Base-by-base conservation (phyloP, 345 rosid species). In the Hypericum perforatum region DNA sequence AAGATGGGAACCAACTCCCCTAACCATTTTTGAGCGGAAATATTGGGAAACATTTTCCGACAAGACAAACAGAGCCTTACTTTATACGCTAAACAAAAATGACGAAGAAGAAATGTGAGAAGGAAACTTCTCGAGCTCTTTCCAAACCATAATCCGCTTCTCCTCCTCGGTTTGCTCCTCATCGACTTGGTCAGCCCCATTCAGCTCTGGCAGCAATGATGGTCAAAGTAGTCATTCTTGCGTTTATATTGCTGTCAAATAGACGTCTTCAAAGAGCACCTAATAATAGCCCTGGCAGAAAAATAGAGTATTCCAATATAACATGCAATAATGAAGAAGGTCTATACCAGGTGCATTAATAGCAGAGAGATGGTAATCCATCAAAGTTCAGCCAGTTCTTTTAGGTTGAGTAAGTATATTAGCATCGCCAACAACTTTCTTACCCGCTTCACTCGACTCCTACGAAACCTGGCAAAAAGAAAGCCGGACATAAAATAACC, bases 401-500 rank as follows among this genome's bases (percentile, higher is more conserved):
- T 80, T 75, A 54, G 99, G 89, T 69, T 86, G 95, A 70, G 89
- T 86, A 58, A 94, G 95, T 75, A 82, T 94, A 76, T 79, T 94
- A 47, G 99, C 89, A 74, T 89, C 95, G 79, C 89, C 99, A 66
- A 94, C 59, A 58, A 94, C 81, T 72, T 72, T 84, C 76, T 79
- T 89, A 43, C 89, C 85, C 52, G 81, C 84, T 73, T 94, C 99
- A n/a, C n/a, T 86, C 37, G 99, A 89, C 80, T 94, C 99, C 74
- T 86, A 70, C 10, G 95, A 94, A 61, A 86, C 78, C 99, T 86
- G 73, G 22, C 58, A 45, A 6, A 8, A 7, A n/a, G 53, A 65
- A 16, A 43, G 43, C 10, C 15, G 61, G 3, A 42, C 51, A 53
- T 11, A 63, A 63, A 43, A 60, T 56, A 15, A 57, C 43, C n/a